These are phyloP conservation scores for Ascochyta koolunga DNA, from an alignment of 2,329 filamentous ascomycete species.

Conservation along the genomic window DNA sequence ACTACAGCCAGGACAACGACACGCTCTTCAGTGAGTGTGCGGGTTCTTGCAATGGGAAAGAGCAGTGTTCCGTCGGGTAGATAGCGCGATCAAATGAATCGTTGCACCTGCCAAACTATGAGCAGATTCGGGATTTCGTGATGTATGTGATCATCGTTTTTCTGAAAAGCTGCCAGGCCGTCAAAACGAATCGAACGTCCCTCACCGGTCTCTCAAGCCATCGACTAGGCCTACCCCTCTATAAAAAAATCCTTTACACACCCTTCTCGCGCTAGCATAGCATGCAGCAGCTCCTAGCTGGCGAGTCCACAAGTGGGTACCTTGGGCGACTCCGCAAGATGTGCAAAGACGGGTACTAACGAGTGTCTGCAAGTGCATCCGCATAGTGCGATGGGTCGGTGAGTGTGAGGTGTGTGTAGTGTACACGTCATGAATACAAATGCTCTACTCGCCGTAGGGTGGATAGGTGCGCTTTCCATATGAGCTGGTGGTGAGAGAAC, in stretches of 20 bases:
- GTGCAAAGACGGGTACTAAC: conserved; percentile 13
- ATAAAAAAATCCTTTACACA: conserved; percentile 12
- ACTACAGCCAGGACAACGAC: conserved; percentile 8
- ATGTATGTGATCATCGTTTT: not conserved
- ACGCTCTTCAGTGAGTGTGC: conserved; percentile 19
- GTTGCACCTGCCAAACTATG: conserved; percentile 25
- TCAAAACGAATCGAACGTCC: no score
- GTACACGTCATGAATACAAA: conserved; percentile 2
- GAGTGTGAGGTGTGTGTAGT: conserved; percentile 4
- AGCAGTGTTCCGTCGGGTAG: conserved; percentile 29
- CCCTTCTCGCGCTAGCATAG: conserved; percentile 7
- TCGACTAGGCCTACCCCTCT: not conserved
- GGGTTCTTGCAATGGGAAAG: conserved; percentile 26
- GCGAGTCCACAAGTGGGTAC: conserved; percentile 1
- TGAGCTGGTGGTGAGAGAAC: not conserved
- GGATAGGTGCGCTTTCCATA: not conserved
- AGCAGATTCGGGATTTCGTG: not conserved
- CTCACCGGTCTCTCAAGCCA: not conserved
- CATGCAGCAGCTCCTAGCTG: not conserved
- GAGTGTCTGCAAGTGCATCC: conserved; percentile 11
- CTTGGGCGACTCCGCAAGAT: conserved; percentile 9
- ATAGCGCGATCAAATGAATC: conserved; percentile 43
- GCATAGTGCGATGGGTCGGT: conserved; percentile 10
- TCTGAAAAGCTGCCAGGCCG: no score
- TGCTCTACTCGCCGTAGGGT: conserved; percentile 6